Evolutionary conservation across 345 rosid species (phyloP).

Genomic region (Hirschfeldia incana): DNA sequence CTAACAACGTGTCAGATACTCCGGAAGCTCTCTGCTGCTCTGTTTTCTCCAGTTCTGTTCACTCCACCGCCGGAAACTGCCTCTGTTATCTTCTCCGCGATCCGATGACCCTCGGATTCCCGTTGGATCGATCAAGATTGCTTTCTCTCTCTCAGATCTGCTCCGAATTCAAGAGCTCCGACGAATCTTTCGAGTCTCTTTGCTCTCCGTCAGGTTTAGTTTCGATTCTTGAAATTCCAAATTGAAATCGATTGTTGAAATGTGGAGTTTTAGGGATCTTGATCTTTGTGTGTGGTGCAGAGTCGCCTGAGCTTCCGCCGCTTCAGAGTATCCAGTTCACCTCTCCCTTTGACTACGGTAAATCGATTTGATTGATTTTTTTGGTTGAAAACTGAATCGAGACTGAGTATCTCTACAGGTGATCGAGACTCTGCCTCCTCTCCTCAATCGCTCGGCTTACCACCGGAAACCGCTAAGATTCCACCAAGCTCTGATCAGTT

Average conservation of each 20-base stretch:
- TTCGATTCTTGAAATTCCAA: background rate
- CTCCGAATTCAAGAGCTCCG: background rate
- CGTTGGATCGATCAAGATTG: conserved; percentile 60
- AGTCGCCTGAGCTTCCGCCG: conserved; percentile 50
- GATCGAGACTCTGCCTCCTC: conserved; percentile 21
- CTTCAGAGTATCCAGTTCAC: conserved; percentile 40
- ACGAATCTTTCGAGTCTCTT: conserved; percentile 43
- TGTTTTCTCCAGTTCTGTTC: conserved; percentile 47
- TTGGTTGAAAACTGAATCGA: conserved; percentile 6
- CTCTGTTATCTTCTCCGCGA: conserved; percentile 69
- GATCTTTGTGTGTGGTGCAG: conserved; percentile 28
- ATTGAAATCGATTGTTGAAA: background rate
- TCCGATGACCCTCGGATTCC: conserved; percentile 75
- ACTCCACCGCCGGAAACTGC: conserved; percentile 50
- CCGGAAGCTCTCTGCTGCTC: conserved; percentile 60
- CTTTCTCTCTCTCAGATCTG: conserved; percentile 60
- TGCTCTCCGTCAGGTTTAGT: conserved; percentile 49
- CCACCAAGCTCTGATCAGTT: conserved; percentile 30
- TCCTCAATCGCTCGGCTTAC: conserved; percentile 22
- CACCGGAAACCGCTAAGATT: conserved; percentile 19
- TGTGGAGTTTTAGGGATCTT: conserved; percentile 11
- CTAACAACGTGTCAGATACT: conserved; percentile 52
- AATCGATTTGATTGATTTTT: background rate
- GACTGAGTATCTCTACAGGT: conserved; percentile 38
- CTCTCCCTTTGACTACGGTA: conserved; percentile 40